A percentile compares a stretch with the other conserved stretches of the same genome.
These are phyloP conservation scores for Aspergillus oerlinghausenensis DNA, from an alignment of 2,329 filamentous ascomycete species.

Conservation along the genomic window DNA sequence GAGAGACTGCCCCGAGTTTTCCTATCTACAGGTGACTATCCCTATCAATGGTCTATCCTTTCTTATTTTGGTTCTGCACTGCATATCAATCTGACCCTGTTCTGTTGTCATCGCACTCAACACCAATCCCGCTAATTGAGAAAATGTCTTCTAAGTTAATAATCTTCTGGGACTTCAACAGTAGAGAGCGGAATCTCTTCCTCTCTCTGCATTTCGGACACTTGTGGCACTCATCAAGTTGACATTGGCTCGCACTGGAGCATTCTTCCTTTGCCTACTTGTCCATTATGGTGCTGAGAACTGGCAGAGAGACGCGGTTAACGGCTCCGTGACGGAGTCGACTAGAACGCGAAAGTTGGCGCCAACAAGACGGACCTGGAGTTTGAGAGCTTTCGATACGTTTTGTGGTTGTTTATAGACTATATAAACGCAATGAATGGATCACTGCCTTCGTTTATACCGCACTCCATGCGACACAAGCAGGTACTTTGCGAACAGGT, in stretches of 20 bases:
- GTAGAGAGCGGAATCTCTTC: not conserved
- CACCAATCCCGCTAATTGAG: not conserved
- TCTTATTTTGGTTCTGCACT: no score
- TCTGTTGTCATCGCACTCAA: no score
- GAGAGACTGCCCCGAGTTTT: not conserved
- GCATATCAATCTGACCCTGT: no score
- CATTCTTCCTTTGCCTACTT: conserved; percentile 27
- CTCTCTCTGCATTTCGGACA: not conserved
- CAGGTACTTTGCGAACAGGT: conserved; percentile 31
- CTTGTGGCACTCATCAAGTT: no score
- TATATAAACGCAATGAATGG: not conserved
- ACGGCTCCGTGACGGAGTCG: conserved; percentile 22
- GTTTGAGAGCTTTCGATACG: conserved; percentile 33
- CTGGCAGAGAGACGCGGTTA: conserved; percentile 22
- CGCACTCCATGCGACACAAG: conserved; percentile 26
- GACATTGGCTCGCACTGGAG: conserved; percentile 14
- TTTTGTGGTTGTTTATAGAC: conserved; percentile 14
- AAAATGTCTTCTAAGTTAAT: no score
- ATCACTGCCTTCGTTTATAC: conserved; percentile 16
- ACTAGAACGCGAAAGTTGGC: conserved; percentile 23
- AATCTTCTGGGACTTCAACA: no score
- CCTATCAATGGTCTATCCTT: not conserved
- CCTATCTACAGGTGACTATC: not conserved
- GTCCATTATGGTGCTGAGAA: conserved; percentile 30
- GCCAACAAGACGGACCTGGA: conserved; percentile 33